Base-by-base conservation (phyloP, 2,329 filamentous ascomycete species). In the Paraconiothyrium sp. region DNA sequence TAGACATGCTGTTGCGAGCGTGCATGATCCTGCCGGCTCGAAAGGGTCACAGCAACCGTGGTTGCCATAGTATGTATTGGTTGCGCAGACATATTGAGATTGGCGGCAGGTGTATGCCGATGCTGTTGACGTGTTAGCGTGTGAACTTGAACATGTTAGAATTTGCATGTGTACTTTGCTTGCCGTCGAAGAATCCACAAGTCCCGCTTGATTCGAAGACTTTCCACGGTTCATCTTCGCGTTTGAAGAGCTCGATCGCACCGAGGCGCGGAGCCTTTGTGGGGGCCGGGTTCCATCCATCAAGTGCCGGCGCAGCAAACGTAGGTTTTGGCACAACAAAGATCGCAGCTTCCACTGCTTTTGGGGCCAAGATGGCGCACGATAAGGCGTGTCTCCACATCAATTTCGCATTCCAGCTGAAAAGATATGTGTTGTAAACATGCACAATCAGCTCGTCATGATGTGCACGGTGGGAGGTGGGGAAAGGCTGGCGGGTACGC, bases 11-110 rank as follows among this genome's bases (percentile, higher is more conserved):
- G 76, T 78, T 7, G 68, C 63, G 16, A 78, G 66, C 9, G 50
- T 68, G 58, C 76, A 78, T 6, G 67, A 32, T 41, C 14, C 20
- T 0, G 66, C 55, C 2, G 73, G 61, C 8, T 64, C 48, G 1
- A 58, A 37, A 0, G 69, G 63, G 48, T 75, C 59, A 62, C 76
- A 78, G 66, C 76, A 78, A 51, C 76, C 76, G 39, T 77, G 74
- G 4, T 72, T 71, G 46, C 70, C 74, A 16, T 68, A 67, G 58
- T 60, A 64, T 7, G 68, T 71, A 59, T 77, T 77, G 52, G 75
- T 78, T 35, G 76, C 76, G 64, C 76, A 78, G 37, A 72, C 65
- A 30, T 66, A 59, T 37, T 63, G 65, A 1, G 65, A 54, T 43
- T 70, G 68, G 34, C 65, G 62, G 43, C 76, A 78, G 16, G 74